Conservation (phyloP, 2,329 filamentous ascomycete genomes). For the Tothia fuscella region DNA sequence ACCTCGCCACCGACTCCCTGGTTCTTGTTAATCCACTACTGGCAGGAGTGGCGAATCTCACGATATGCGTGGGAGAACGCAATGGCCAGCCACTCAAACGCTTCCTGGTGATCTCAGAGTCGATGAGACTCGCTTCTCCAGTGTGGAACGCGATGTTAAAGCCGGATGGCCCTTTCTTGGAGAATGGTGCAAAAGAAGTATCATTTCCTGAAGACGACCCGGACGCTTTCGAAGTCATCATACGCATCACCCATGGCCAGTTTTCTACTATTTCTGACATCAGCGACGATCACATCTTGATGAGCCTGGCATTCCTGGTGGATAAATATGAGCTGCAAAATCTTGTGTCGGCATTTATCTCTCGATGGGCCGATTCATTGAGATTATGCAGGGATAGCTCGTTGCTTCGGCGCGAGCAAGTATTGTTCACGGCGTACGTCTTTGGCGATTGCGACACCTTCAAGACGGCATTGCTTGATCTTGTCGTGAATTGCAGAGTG, state of each 20-base stretch:
- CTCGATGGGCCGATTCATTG: background rate
- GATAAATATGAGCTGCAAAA: background rate
- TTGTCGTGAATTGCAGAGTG: too few species aligned
- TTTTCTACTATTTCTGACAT: background rate
- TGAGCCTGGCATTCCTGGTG: background rate
- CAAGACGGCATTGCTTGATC: too few species aligned
- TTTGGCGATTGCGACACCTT: too few species aligned
- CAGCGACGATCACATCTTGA: background rate
- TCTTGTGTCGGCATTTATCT: background rate
- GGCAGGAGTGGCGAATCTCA: background rate
- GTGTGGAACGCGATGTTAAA: background rate
- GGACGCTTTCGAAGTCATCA: background rate
- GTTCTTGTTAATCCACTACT: too few species aligned
- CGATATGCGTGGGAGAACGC: background rate
- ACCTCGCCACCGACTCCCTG: too few species aligned
- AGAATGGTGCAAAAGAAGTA: background rate
- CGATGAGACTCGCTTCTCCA: background rate
- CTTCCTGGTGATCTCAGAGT: background rate
- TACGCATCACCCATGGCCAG: background rate
- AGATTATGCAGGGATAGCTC: too few species aligned
- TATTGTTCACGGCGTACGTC: too few species aligned
- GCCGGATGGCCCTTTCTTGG: background rate
- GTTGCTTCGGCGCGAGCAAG: too few species aligned
- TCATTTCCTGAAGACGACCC: conserved; percentile 4
- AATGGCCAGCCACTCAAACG: background rate